Evolutionary conservation across 768 basidiomycete genomes (phyloP).

Genomic region (Amanita pallidorosea): DNA sequence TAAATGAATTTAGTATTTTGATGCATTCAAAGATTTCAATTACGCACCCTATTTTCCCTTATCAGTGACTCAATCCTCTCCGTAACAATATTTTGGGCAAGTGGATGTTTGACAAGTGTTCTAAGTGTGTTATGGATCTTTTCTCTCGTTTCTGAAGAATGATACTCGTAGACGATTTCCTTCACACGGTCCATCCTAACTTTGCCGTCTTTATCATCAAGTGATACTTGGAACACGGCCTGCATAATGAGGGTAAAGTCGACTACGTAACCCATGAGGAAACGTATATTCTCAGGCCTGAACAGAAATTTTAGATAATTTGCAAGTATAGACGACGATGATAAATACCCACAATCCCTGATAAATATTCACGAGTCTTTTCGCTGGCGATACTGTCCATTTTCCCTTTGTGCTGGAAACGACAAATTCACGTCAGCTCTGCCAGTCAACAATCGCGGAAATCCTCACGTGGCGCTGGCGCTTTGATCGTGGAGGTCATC

Average conservation of each 20-base stretch:
- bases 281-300: neutral
- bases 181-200: neutral
- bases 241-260: neutral
- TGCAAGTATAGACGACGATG: neutral
- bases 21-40: neutral
- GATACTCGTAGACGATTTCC: neutral
- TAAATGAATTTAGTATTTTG: neutral
- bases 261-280: neutral
- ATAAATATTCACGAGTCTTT: neutral
- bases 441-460: neutral
- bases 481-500: neutral
- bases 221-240: neutral
- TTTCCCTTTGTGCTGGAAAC: neutral
- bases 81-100: neutral
- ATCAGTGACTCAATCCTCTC: neutral
- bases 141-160: neutral
- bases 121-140: neutral
- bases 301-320: neutral
- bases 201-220: neutral
- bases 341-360: neutral
- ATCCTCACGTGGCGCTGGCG: neutral
- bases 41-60: neutral
- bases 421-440: too few relatives aligned
- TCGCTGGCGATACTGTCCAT: neutral
- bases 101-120: neutral